These are phyloP conservation scores for Penicillium nucicola DNA, from an alignment of 495 filamentous ascomycete species.

Conservation along the genomic window DNA sequence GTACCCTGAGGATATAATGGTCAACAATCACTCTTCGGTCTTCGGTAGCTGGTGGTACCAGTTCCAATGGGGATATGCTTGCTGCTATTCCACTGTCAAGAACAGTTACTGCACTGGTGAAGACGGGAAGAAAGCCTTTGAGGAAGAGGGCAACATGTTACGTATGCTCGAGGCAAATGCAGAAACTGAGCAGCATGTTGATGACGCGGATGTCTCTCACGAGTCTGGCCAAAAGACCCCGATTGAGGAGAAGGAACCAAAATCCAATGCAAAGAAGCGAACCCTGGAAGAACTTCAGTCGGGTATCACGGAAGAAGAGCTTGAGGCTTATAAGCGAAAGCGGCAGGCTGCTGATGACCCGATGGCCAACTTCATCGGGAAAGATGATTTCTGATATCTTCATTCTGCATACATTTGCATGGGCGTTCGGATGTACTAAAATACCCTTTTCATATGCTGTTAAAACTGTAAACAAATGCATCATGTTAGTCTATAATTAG, in stretches of 20 bases:
- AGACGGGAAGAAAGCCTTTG: conserved; percentile 70
- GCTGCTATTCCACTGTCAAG: conserved; percentile 88
- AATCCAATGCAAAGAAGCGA: conserved; percentile 57
- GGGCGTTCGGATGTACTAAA: conserved; percentile 20
- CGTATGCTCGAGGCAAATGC: conserved; percentile 39
- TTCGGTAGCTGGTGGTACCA: conserved; percentile 98
- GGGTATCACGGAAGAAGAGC: conserved; percentile 74
- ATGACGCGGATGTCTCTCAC: conserved; percentile 19
- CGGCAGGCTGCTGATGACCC: conserved; percentile 70
- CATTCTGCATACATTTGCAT: conserved; percentile 5
- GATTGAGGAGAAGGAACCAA: conserved; percentile 24
- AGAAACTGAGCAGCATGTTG: conserved; percentile 17
- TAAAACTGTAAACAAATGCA: conserved; percentile 1
- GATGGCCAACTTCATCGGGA: conserved; percentile 74
- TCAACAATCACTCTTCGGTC: conserved; percentile 88
- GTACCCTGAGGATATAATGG: conserved; percentile 81
- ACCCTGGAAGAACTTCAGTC: conserved; percentile 68
- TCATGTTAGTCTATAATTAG: background rate
- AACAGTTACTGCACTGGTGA: conserved; percentile 98
- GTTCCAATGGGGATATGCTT: conserved; percentile 96
- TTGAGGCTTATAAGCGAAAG: conserved; percentile 78
- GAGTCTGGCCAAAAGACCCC: conserved; percentile 34
- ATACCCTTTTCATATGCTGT: conserved; percentile 21
- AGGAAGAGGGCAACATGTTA: conserved; percentile 59
- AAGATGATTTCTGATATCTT: conserved; percentile 34